Percentiles rank a stretch among this genome's conserved stretches.
These are phyloP conservation scores for Lodderomyces orthopsilosis DNA, from an alignment of 1,139 yeast genomes.

Conservation along the genomic window DNA sequence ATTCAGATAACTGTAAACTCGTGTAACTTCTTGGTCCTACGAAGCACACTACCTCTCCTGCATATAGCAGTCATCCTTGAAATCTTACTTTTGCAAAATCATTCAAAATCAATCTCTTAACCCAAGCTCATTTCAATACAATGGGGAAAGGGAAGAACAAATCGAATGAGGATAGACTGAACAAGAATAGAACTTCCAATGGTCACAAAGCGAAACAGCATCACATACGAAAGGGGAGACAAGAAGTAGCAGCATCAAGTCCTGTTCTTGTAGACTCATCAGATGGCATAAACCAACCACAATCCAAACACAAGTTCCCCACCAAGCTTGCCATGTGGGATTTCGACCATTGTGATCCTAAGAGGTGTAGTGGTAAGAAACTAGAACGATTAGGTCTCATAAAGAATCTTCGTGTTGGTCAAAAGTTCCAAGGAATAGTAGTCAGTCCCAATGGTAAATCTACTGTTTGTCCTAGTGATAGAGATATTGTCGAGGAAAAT, in stretches of 20 bases:
- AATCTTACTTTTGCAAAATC: not conserved
- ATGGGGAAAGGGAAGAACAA: constrained; percentile 74
- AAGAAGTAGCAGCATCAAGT: constrained; percentile 32
- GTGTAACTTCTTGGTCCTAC: no score
- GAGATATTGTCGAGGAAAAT: constrained; percentile 65
- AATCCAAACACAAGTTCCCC: constrained; percentile 41
- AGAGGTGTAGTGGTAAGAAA: constrained; percentile 94
- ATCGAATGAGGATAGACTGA: constrained; percentile 37
- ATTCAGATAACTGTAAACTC: no score
- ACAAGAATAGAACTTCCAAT: constrained; percentile 45
- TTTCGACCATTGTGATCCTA: constrained; percentile 98
- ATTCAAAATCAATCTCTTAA: not conserved
- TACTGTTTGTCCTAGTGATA: constrained; percentile 89
- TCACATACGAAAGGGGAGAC: constrained; percentile 49
- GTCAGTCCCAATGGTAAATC: constrained; percentile 91
- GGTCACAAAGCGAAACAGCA: constrained; percentile 59
- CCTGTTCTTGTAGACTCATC: not conserved
- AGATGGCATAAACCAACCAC: not conserved
- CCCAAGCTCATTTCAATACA: constrained; percentile 4
- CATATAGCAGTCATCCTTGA: not conserved
- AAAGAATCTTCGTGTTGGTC: constrained; percentile 77
- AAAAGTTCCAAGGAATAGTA: constrained; percentile 85
- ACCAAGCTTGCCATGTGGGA: constrained; percentile 89
- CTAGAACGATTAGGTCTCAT: constrained; percentile 85
- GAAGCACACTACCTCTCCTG: no score